These are phyloP conservation scores for Mercurialis annua DNA, from an alignment of 345 rosid genomes.

Conservation along the genomic window DNA sequence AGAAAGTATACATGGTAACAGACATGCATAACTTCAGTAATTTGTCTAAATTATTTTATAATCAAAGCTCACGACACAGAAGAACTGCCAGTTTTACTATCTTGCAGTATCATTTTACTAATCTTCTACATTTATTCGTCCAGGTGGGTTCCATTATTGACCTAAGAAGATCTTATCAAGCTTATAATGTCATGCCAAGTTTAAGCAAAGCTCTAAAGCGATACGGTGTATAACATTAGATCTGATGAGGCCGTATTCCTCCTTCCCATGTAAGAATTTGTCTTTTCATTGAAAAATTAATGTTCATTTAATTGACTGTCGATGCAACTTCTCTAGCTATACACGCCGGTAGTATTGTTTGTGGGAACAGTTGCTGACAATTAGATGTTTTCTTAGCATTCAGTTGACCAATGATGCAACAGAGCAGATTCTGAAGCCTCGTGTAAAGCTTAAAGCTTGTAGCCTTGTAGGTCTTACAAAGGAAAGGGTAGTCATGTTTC, in stretches of 20 bases:
- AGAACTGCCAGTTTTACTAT: not conserved
- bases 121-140: constrained; percentile 10
- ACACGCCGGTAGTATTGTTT: not conserved
- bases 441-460: not conserved
- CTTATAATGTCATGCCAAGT: constrained; percentile 94
- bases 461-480: not conserved
- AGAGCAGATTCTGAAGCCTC: constrained; percentile 2
- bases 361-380: constrained; percentile 13
- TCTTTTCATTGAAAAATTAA: not conserved
- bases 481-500: not conserved
- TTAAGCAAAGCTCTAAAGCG: constrained; percentile 83
- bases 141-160: constrained; percentile 98
- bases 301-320: not conserved
- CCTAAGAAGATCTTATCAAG: constrained; percentile 93
- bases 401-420: not conserved
- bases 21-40: not conserved
- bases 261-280: constrained; percentile 14
- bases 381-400: not conserved
- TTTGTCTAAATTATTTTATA: not conserved
- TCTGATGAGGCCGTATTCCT: constrained; percentile 6
- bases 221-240: constrained; percentile 56
- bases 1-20: not conserved
- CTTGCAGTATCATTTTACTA: not conserved
- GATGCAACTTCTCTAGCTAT: not conserved
- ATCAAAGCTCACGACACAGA: no score